Conservation (phyloP, 352 stramenopile genomes). For the Chrysophaeum taylorii region DNA sequence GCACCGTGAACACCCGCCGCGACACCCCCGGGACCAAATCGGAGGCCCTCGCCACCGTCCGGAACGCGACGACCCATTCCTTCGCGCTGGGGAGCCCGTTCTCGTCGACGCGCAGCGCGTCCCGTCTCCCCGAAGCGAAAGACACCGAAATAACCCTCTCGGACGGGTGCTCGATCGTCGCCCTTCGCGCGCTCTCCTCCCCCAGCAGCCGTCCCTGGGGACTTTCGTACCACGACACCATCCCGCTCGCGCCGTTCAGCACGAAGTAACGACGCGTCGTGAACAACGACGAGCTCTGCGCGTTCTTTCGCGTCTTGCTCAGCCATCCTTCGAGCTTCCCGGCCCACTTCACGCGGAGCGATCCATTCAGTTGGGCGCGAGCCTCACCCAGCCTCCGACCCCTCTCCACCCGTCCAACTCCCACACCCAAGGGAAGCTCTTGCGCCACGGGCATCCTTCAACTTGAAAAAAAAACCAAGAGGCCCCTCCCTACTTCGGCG, state of each 20-base stretch:
- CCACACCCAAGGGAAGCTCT: too few species aligned
- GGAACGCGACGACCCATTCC: neutral
- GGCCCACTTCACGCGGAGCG: too few species aligned
- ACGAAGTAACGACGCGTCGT: neutral
- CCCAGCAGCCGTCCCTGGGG: neutral
- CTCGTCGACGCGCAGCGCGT: neutral
- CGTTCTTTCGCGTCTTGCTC: too few species aligned
- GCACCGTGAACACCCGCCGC: neutral
- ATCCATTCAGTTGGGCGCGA: too few species aligned
- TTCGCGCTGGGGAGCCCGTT: neutral
- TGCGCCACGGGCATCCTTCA: too few species aligned
- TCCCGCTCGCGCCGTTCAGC: too few species aligned
- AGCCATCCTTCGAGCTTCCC: too few species aligned
- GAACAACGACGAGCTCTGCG: neutral
- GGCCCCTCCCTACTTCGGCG: too few species aligned
- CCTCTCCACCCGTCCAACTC: too few species aligned
- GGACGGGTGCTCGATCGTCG: neutral
- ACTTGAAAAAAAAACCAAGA: too few species aligned
- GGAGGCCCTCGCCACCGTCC: neutral
- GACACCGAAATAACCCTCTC: neutral
- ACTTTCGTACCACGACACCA: neutral
- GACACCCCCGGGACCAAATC: neutral
- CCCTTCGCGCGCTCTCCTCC: neutral
- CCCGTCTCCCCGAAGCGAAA: neutral
- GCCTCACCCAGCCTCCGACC: too few species aligned